These are phyloP conservation scores for Stramenopiles sp. DNA, from an alignment of 352 stramenopile species.

Conservation along the genomic window DNA sequence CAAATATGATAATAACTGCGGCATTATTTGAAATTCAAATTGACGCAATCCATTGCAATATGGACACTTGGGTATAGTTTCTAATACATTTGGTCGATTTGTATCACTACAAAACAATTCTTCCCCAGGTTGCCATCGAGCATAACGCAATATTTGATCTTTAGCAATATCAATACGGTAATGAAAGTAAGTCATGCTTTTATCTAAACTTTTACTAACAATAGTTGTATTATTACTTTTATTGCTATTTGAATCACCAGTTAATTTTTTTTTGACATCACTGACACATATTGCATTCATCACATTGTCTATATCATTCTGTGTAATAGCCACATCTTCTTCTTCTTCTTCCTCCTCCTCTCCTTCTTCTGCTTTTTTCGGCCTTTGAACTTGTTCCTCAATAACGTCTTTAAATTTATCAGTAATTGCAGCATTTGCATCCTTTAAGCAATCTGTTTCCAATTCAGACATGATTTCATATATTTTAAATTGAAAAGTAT, in stretches of 20 bases:
- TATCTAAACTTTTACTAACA: slow-evolving; percentile 29
- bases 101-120: slow-evolving; percentile 57
- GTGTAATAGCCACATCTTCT: slow-evolving; percentile 32
- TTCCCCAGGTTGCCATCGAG: slow-evolving; percentile 48
- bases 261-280: slow-evolving; percentile 32
- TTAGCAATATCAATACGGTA: slow-evolving; percentile 50
- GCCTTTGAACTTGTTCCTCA: background rate
- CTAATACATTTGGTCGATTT: background rate
- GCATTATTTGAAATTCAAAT: slow-evolving; percentile 85
- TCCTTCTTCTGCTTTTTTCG: background rate
- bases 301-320: slow-evolving; percentile 4
- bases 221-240: slow-evolving; percentile 41
- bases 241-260: slow-evolving; percentile 43
- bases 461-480: background rate
- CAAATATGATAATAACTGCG: slow-evolving; percentile 75
- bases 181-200: slow-evolving; percentile 49
- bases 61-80: slow-evolving; percentile 40
- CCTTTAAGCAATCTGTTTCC: background rate
- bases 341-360: slow-evolving; percentile 7
- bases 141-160: slow-evolving; percentile 61
- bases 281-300: background rate
- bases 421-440: slow-evolving; percentile 16
- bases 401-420: slow-evolving; percentile 19
- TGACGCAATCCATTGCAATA: slow-evolving; percentile 48
- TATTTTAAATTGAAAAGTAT: background rate